Percentiles rank a stretch among this genome's conserved stretches.
Conservation (phyloP, 441 rosid genomes). For the Rhodomyrtus psidioides region DNA sequence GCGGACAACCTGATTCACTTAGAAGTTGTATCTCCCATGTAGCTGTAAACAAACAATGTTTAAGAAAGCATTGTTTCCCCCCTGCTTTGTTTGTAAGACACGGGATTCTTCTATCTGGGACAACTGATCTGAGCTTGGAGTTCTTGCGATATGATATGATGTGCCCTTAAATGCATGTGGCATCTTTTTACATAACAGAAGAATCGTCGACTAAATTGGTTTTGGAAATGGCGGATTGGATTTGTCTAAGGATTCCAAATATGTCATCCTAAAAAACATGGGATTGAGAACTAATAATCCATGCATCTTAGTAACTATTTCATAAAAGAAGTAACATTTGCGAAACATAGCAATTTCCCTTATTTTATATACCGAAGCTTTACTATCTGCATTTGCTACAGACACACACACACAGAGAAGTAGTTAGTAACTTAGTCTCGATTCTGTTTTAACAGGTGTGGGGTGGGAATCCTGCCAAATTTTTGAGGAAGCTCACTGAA, state of each 20-base stretch:
- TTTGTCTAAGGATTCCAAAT: neutral
- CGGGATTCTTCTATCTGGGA: neutral
- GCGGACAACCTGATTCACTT: neutral
- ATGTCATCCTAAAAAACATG: neutral
- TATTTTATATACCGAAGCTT: neutral
- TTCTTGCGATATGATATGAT: neutral
- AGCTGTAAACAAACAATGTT: neutral
- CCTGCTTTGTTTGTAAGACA: neutral
- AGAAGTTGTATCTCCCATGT: neutral
- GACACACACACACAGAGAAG: too few species aligned
- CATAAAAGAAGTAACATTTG: neutral
- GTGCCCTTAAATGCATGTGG: neutral
- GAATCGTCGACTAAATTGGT: neutral
- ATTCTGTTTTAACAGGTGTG: slow-evolving; percentile 48
- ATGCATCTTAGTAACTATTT: neutral
- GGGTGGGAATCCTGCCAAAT: slow-evolving; percentile 98
- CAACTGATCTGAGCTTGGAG: neutral
- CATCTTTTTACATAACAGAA: neutral
- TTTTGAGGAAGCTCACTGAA: slow-evolving; percentile 70
- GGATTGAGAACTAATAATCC: neutral
- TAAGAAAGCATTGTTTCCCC: neutral
- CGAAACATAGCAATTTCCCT: neutral
- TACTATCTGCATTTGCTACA: neutral
- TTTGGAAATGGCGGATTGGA: neutral
- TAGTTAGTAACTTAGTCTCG: neutral